phyloP scores from a whole-genome alignment of 2,329 filamentous ascomycete genomes.

The Calonectria ilicicola region DNA sequence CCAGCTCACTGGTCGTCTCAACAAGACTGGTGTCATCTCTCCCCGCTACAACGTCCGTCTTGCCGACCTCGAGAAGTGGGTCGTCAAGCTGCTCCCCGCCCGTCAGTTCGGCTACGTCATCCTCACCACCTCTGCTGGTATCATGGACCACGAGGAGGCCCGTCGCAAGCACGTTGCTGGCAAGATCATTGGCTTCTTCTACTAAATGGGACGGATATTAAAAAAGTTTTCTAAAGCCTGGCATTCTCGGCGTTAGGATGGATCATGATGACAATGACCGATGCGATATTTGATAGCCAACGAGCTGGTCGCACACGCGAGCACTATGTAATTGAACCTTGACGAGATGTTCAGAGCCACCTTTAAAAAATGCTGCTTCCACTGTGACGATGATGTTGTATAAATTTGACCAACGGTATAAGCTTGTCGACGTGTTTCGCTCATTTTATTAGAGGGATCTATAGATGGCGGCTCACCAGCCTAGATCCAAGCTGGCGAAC shows the following conservation, averaged over 20 bases:
- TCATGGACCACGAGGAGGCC: constrained; percentile 99
- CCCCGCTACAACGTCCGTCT: constrained; percentile 99
- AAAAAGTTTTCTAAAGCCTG: constrained; percentile 43
- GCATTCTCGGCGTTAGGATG: constrained; percentile 54
- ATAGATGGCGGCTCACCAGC: neutral
- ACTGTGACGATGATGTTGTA: neutral
- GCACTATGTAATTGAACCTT: constrained; percentile 51
- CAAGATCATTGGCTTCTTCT: constrained; percentile 99
- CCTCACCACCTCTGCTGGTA: constrained; percentile 98
- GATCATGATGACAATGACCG: constrained; percentile 51
- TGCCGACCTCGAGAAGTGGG: constrained; percentile 98
- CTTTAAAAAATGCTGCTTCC: constrained; percentile 2
- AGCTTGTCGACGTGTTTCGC: neutral
- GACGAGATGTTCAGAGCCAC: constrained; percentile 44
- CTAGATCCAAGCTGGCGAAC: neutral
- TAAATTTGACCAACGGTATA: neutral
- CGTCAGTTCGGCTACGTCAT: constrained; percentile 99
- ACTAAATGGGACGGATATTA: constrained; percentile 68
- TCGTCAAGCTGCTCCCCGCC: constrained; percentile 97
- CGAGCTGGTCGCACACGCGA: constrained; percentile 48
- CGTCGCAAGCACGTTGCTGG: constrained; percentile 98
- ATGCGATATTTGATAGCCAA: constrained; percentile 47
- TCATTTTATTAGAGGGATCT: neutral
- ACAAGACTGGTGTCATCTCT: constrained; percentile 99
- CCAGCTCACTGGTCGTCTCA: constrained; percentile 98